Percentiles rank a stretch among this genome's conserved stretches.
Conservation (phyloP, 768 basidiomycete genomes). For the Kondoa malvinella region DNA sequence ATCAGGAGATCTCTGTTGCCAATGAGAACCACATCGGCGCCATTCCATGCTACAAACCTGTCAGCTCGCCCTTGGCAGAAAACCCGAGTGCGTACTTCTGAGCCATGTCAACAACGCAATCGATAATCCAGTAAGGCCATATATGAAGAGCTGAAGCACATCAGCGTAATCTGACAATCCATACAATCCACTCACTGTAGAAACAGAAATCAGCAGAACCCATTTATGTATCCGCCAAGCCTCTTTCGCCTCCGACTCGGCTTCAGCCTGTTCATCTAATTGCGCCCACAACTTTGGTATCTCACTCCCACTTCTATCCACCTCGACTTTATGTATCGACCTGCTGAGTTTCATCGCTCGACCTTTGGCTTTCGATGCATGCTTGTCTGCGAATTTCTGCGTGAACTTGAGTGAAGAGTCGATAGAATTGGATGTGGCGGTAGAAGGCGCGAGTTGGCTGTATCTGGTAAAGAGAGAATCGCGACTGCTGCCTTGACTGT, state of each 20-base stretch:
- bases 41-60: conserved; percentile 39
- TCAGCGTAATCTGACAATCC: background rate
- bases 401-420: background rate
- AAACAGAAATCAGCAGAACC: conserved; percentile 43
- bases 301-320: background rate
- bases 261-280: background rate
- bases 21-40: conserved; percentile 48
- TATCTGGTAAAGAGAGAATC: background rate
- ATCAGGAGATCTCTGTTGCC: conserved; percentile 37
- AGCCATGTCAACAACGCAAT: conserved; percentile 46
- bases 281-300: background rate
- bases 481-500: background rate
- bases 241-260: conserved; percentile 30
- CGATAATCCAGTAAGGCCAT: conserved; percentile 41
- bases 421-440: background rate
- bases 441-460: background rate
- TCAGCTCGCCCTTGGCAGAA: conserved; percentile 3
- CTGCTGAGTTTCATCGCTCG: background rate
- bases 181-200: conserved; percentile 33
- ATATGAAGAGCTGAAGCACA: conserved; percentile 35
- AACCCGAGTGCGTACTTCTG: conserved; percentile 22
- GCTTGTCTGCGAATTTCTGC: background rate
- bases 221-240: conserved; percentile 52
- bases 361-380: background rate
- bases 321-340: background rate